Conservation (phyloP, 148 eudicot species). For the Heliamphora exappendiculata region DNA sequence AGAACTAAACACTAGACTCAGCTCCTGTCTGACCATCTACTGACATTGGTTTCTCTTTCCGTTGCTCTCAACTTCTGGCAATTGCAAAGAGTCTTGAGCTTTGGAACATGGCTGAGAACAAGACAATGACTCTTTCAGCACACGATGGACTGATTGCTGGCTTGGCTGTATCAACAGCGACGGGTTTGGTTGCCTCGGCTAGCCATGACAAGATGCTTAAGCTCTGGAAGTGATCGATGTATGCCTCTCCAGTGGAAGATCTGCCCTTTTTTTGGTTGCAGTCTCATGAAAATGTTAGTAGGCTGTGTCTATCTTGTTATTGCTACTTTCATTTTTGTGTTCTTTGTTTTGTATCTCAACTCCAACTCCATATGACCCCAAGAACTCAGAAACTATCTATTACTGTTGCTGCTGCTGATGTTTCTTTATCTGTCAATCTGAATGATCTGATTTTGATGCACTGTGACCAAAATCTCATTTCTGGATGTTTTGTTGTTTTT, state of each 20-base stretch:
- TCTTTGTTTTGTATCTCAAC: background rate
- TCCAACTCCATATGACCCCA: background rate
- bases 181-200: slow-evolving; percentile 78
- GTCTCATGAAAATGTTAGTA: background rate
- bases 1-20: background rate
- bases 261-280: background rate
- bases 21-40: background rate
- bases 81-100: slow-evolving; percentile 71
- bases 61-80: background rate
- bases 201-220: slow-evolving; percentile 82
- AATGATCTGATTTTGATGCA: background rate
- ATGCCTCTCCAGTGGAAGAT: background rate
- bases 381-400: background rate
- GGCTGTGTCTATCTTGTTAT: background rate
- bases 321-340: background rate
- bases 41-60: background rate
- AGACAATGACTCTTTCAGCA: slow-evolving; percentile 68
- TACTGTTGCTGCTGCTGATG: background rate
- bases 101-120: slow-evolving; percentile 84
- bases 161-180: slow-evolving; percentile 51
- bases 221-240: slow-evolving; percentile 56
- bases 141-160: slow-evolving; percentile 69
- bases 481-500: background rate
- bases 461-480: background rate
- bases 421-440: background rate